phyloP scores from a whole-genome alignment of 1,139 yeast species.

The Debaryomyces psychrophilus region DNA sequence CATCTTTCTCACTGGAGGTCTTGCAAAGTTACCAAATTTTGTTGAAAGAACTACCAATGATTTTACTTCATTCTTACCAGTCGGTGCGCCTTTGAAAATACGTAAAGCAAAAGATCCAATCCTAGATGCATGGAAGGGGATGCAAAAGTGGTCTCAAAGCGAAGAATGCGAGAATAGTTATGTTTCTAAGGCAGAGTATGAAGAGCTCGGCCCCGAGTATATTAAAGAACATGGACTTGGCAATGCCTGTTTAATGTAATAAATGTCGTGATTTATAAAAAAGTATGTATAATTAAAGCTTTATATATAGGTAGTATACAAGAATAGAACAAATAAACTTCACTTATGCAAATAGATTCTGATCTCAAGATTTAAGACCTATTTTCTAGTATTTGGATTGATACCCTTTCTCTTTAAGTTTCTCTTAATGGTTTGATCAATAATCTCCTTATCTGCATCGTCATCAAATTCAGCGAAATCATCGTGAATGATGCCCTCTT shows the following conservation, averaged over 20 bases:
- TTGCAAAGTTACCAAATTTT: constrained; percentile 66
- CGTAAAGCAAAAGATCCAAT: constrained; percentile 68
- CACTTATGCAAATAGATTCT: constrained; percentile 9
- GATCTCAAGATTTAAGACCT: constrained; percentile 3
- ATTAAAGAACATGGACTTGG: constrained; percentile 87
- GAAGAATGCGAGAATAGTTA: constrained; percentile 52
- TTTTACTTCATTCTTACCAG: constrained; percentile 71
- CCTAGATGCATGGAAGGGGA: constrained; percentile 91
- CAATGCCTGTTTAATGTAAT: constrained; percentile 47
- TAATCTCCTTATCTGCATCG: constrained; percentile 73
- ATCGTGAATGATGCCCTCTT: constrained; percentile 78
- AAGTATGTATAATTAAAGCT: constrained; percentile 7
- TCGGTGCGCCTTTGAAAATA: constrained; percentile 62
- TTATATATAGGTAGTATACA: constrained; percentile 14
- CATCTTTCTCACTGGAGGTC: constrained; percentile 87
- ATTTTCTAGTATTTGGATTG: constrained; percentile 53
- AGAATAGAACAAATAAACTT: constrained; percentile 12
- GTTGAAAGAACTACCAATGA: constrained; percentile 68
- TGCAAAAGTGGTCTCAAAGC: constrained; percentile 74
- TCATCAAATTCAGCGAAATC: constrained; percentile 86
- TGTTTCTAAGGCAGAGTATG: constrained; percentile 72
- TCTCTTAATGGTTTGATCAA: constrained; percentile 73
- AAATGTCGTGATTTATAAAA: constrained; percentile 2
- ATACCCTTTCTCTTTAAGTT: constrained; percentile 79
- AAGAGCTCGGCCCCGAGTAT: constrained; percentile 88